Base-by-base conservation (phyloP, 2,329 filamentous ascomycete species). In the Malbranchea cinnamomea region DNA sequence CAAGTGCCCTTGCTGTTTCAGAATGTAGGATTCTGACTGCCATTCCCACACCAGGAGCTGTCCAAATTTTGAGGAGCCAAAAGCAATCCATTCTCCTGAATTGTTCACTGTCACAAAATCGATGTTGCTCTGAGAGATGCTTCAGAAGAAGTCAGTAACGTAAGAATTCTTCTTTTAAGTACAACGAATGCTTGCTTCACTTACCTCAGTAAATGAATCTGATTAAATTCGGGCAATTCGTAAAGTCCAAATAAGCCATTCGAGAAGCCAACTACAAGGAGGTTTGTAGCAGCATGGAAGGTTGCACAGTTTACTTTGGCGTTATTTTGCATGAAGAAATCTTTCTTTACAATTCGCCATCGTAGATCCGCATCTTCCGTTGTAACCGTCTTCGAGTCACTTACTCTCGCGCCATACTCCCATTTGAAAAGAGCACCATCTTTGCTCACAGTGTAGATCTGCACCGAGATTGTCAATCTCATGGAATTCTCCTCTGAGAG, bases 21-120 rank as follows among this genome's bases (percentile, higher is more conserved):
- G 63, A 35, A 98, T 91, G 54, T 98, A 98, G 4, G 87, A 95
- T 55, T 98, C 91, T 0, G 89, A 98, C 51, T 95, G 87, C 85
- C 91, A 98, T 53, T 98, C 89, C 89, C 89, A 98, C 3, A 98
- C 89, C 3, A 98, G 62, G n/a, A 98, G 65, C 50, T 98, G 89
- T 1, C 91, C 91, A 4, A 93, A 67, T 46, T 91, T 91, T 2
- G 89, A 92, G 1, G 91, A 89, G 9, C 87, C 89, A 52, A 98
- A 94, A 0, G 91, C 91, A 13, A 98, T 62, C 89, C 89, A 98
- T 59, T 95, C 87, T 30, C 89, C 89, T 18, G 78, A 81, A 52
- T 81, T 79, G 59, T 95, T 98, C 48, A 94, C 83, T 0, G 84
- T 82, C 33, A 95, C 82, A 45, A 80, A 84, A 49, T 95, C 87